Conservation (phyloP, 2,329 filamentous ascomycete species). For the Nannizziopsis barbatae region DNA sequence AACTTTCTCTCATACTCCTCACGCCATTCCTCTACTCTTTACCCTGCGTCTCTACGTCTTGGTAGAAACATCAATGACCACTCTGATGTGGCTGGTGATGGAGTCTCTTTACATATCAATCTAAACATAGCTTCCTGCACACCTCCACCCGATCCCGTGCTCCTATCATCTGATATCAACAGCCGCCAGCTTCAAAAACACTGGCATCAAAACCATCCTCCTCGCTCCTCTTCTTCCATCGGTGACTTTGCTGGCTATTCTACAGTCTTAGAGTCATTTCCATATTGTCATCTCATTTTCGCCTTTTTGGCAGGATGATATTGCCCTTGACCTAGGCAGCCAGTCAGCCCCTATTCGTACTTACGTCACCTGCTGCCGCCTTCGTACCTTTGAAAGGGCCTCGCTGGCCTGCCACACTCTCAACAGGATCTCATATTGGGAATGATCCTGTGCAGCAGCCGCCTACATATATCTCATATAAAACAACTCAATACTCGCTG, state of each 20-base stretch:
- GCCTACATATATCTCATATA: too few species aligned
- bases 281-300: slow-evolving; percentile 2
- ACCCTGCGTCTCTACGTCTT: too few species aligned
- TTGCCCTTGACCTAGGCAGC: not conserved
- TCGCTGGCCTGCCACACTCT: not conserved
- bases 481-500: too few species aligned
- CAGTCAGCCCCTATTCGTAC: not conserved
- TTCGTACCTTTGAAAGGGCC: not conserved
- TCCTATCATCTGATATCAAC: slow-evolving; percentile 5
- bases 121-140: too few species aligned
- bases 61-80: too few species aligned
- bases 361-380: slow-evolving; percentile 6
- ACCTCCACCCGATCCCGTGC: not conserved
- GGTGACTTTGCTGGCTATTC: not conserved
- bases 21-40: too few species aligned
- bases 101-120: not conserved
- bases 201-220: not conserved
- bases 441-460: not conserved
- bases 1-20: too few species aligned
- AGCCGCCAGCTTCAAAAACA: not conserved
- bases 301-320: not conserved
- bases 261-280: not conserved
- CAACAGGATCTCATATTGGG: not conserved
- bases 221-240: not conserved
- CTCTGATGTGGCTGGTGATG: too few species aligned